Base-by-base conservation (phyloP, 345 rosid genomes). In the Citrus sp. region DNA sequence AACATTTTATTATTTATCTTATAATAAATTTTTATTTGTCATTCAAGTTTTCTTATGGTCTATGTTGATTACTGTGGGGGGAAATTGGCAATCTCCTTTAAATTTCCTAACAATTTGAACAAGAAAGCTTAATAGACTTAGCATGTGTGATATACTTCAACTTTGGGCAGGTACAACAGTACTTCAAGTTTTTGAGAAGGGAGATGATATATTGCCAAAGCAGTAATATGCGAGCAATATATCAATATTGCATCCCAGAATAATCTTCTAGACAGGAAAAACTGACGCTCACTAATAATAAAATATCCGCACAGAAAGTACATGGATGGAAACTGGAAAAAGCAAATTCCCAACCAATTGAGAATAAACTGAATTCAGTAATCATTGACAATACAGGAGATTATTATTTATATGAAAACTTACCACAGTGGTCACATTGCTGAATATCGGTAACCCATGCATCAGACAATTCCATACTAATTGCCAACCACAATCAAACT, bases 391-490 rank as follows among this genome's bases (percentile, higher is more conserved):
- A 70, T 34, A 55, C 32, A 30, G 37, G 19, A 78, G 65, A 28
- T 14, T 58, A 72, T 46, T 46, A 27, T 65, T 42, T 73, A 76
- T 76, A 76, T 56, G 82, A 46, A 71, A 82, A 89, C 99, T 87
- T 90, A 95, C 99, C 82, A 92, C 87, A 32, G 83, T 60, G 69
- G 86, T 87, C 77, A 80, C 64, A 81, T 88, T 93, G 79, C 98
- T 93, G 86, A 95, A 89, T 46, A 89, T 81, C 35, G 96, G 96
- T 75, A 95, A 82, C 70, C 92, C 94, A 56, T 91, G 99, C 85
- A 93, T 80, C 73, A 90, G 77, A 83, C 84, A 83, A 81, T 82
- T 87, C 99, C 99, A 95, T 78, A 93, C 86, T 77, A 83, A 81
- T 58, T 90, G 92, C 99, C 98, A 93, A 77, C 93, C 91, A 67